A percentile compares a stretch with the other conserved stretches of the same genome.
phyloP scores from a whole-genome alignment of 305 asterid genomes.

The Fraxinus albicans region DNA sequence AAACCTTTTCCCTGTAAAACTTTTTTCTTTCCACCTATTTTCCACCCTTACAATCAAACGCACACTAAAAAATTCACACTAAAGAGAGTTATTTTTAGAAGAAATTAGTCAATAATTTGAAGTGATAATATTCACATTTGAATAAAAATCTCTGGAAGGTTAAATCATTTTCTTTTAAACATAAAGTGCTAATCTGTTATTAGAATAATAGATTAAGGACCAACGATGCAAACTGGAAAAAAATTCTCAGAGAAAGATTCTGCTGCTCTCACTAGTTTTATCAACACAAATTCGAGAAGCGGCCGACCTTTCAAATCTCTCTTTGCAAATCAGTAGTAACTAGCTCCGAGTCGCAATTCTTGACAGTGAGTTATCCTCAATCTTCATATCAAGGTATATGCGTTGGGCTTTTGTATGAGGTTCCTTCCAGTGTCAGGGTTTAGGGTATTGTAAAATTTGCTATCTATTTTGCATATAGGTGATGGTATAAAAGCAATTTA shows the following conservation, averaged over 20 bases:
- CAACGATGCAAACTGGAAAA: neutral
- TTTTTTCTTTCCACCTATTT: no score
- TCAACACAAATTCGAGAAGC: neutral
- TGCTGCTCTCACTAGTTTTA: neutral
- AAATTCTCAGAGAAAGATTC: neutral
- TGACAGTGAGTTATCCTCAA: neutral
- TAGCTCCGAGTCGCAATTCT: neutral
- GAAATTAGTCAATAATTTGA: no score
- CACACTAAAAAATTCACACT: no score
- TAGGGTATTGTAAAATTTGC: slow-evolving; percentile 18
- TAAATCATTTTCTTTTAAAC: neutral
- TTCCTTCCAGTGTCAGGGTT: slow-evolving; percentile 20
- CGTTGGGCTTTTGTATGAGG: neutral
- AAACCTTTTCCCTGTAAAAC: no score
- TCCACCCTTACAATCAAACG: no score
- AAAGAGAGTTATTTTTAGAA: no score
- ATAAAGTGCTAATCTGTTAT: neutral
- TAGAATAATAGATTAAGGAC: neutral
- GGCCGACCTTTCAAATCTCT: neutral
- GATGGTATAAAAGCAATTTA: neutral
- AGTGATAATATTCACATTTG: neutral
- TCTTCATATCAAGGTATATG: neutral
- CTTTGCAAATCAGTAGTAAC: neutral
- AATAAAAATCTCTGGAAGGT: neutral
- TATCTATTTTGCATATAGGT: neutral